Conservation (phyloP, 768 basidiomycete species). For the Terana coerulea region DNA sequence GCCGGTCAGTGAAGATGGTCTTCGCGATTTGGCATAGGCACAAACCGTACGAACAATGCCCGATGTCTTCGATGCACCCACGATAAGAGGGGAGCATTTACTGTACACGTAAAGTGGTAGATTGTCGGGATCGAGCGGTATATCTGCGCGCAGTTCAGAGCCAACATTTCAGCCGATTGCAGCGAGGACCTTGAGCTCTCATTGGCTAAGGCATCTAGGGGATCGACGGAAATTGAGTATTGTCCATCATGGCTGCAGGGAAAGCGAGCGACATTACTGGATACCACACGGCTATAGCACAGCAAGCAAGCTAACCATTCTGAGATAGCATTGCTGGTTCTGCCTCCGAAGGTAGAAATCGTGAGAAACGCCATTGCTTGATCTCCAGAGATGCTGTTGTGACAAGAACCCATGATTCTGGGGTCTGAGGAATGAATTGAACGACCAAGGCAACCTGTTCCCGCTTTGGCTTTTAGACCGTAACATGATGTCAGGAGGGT, state of each 20-base stretch:
- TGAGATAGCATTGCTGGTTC: neutral
- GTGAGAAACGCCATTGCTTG: neutral
- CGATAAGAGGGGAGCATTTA: neutral
- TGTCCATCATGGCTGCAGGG: neutral
- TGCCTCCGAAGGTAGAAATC: neutral
- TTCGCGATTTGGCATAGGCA: too few species aligned
- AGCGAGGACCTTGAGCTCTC: neutral
- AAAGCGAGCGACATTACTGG: neutral
- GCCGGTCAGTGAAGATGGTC: too few species aligned
- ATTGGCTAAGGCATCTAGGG: neutral
- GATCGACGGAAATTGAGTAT: conserved; percentile 3
- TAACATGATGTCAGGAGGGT: conserved; percentile 2
- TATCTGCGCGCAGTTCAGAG: neutral
- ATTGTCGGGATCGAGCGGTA: conserved; percentile 3
- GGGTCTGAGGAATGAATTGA: neutral
- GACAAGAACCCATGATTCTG: too few species aligned
- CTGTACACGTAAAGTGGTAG: conserved; percentile 2
- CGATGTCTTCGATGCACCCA: conserved; percentile 3
- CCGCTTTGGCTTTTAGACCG: neutral
- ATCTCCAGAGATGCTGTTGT: too few species aligned
- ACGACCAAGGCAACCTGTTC: neutral
- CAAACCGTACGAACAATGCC: neutral
- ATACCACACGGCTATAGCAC: conserved; percentile 1
- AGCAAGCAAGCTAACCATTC: neutral
- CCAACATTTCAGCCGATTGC: neutral